Evolutionary conservation across 2,329 filamentous ascomycete species (phyloP), one percentile per base, ranked within the genome.

Genomic region (Leptographium radiaticola): DNA sequence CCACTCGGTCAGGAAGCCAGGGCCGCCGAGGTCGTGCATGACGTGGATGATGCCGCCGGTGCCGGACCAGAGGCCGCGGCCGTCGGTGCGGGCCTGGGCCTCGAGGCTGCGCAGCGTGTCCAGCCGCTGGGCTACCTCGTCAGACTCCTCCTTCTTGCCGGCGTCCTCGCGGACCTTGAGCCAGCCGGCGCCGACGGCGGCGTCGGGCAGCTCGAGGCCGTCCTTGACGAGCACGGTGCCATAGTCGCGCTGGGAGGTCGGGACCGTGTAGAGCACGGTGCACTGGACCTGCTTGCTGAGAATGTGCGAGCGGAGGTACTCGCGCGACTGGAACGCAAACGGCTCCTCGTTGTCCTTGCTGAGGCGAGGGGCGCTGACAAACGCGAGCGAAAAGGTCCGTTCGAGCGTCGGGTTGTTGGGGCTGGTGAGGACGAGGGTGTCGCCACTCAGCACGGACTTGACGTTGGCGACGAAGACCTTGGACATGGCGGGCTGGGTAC

Each of bases 131-230:
- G 78, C 74, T 10, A 84, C 76, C 51, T 89, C 84, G 55, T 93
- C 86, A 2, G 84, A 83, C 56, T 96, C 89, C 60, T 96, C 90
- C 65, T 91, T 93, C 60, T 86, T 84, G 57, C 89, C 90, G 56
- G 91, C 90, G 68, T 98, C 93, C 63, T 98, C 93, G 59, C 93
- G 83, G 56, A 98, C 79, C 71, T 93, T 95, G 59, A 89, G 73
- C 89, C 90, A 96, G 60, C 93, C 93, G 63, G 89, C 87, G 65
- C 88, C 83, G 59, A 97, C 81, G 55, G 86, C 78, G 58, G 87
- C 81, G 59, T 97, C 89, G 18, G 93, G 90, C 51, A 98, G 70
- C 54, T 80, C 74, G 36, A 81, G 81, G 50, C 89, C 89, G 63
- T 88, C 85, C 58, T 85, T 82, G 52, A 96, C 75, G 59, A 80